Evolutionary conservation across 768 basidiomycete genomes (phyloP).

Genomic region (Boletus rubroflammeus): DNA sequence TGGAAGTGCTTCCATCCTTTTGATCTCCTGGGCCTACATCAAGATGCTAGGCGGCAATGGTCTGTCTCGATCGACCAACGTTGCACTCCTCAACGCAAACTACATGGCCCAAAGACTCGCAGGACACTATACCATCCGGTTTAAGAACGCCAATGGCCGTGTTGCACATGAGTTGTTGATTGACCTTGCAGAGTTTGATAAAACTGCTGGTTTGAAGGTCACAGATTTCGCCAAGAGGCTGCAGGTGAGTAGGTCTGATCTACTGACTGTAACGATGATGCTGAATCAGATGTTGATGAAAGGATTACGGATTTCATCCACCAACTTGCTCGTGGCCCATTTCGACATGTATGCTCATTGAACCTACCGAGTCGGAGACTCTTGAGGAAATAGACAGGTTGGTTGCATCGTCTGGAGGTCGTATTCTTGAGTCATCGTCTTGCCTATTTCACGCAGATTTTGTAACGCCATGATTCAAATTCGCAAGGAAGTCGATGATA

Average conservation of each 20-base stretch:
- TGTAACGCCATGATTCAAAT: constrained; percentile 99
- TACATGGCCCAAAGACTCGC: constrained; percentile 92
- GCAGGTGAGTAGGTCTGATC: constrained; percentile 51
- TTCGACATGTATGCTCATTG: constrained; percentile 95
- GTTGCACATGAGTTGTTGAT: constrained; percentile 97
- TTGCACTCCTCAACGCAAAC: constrained; percentile 92
- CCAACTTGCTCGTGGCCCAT: constrained; percentile 99
- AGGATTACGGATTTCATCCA: constrained; percentile 94
- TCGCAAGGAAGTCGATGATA: constrained; percentile 84
- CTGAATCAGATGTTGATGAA: not conserved
- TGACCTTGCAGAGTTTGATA: constrained; percentile 94
- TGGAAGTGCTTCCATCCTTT: constrained; percentile 90
- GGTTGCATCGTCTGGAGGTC: constrained; percentile 5
- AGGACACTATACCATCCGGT: constrained; percentile 81
- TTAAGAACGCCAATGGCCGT: constrained; percentile 84
- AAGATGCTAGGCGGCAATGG: constrained; percentile 98
- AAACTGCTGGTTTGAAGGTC: constrained; percentile 84
- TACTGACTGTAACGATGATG: not conserved
- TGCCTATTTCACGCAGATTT: constrained; percentile 51
- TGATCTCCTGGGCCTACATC: constrained; percentile 99
- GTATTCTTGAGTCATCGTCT: not conserved
- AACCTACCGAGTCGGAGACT: constrained; percentile 95
- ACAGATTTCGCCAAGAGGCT: constrained; percentile 95
- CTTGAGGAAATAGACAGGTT: constrained; percentile 89
- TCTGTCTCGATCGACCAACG: constrained; percentile 76